phyloP scores from a whole-genome alignment of 495 filamentous ascomycete species.

The Glutinoglossum americanum region DNA sequence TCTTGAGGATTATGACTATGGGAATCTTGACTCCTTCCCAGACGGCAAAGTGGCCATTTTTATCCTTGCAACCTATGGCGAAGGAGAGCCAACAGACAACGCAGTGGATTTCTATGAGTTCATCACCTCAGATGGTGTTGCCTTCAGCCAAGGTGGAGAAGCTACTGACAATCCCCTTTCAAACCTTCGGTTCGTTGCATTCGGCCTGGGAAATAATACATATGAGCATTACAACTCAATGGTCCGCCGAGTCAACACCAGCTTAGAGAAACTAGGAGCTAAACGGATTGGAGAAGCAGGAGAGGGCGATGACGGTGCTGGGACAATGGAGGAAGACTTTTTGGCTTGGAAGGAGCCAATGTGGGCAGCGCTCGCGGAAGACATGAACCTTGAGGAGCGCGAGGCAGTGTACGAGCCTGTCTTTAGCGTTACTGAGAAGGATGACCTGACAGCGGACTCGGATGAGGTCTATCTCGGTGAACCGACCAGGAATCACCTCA shows the following conservation, averaged over 20 bases:
- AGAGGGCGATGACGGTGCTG: constrained; percentile 93
- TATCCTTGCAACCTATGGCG: constrained; percentile 91
- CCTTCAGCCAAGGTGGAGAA: constrained; percentile 50
- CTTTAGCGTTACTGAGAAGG: constrained; percentile 62
- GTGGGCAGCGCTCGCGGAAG: constrained; percentile 66
- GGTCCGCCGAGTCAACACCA: constrained; percentile 75
- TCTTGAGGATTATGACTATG: constrained; percentile 93
- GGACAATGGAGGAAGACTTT: constrained; percentile 99
- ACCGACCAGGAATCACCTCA: constrained; percentile 87
- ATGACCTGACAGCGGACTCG: constrained; percentile 51
- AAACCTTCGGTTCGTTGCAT: constrained; percentile 81
- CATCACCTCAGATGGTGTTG: constrained; percentile 54
- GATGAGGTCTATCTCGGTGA: constrained; percentile 85
- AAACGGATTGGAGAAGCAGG: constrained; percentile 68
- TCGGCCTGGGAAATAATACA: constrained; percentile 95
- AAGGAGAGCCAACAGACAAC: constrained; percentile 97
- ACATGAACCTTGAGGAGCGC: constrained; percentile 80
- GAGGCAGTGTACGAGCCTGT: constrained; percentile 92
- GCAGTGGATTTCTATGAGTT: constrained; percentile 98
- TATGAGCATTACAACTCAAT: constrained; percentile 99
- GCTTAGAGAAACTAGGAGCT: constrained; percentile 60
- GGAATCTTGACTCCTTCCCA: constrained; percentile 76
- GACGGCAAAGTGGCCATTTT: constrained; percentile 86
- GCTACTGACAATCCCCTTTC: constrained; percentile 50
- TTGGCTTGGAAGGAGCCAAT: constrained; percentile 98